These are phyloP conservation scores for Citrus inodora DNA, from an alignment of 345 rosid species.

Conservation along the genomic window DNA sequence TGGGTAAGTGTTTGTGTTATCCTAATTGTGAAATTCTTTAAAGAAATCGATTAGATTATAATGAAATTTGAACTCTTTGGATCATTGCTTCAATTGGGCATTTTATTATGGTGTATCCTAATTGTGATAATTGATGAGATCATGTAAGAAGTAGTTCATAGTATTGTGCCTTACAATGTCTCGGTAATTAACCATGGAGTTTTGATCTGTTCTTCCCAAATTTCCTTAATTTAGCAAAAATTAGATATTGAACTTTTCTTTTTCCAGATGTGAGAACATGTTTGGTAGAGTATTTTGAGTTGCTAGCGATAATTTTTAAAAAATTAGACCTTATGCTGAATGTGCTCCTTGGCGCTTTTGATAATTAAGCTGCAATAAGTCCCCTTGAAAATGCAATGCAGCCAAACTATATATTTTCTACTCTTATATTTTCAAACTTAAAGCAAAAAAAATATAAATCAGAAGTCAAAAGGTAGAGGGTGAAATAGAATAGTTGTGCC, in stretches of 20 bases:
- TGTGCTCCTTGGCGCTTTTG: background rate
- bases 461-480: background rate
- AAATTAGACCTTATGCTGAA: background rate
- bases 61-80: background rate
- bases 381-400: background rate
- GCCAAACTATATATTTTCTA: background rate
- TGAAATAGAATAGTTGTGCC: background rate
- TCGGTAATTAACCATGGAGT: background rate
- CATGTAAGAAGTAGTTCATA: background rate
- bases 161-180: no score
- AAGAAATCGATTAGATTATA: background rate
- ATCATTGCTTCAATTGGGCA: background rate
- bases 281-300: background rate
- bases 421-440: background rate
- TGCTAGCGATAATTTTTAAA: background rate
- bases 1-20: slow-evolving; percentile 4
- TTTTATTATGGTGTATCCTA: background rate
- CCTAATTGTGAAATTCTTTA: background rate
- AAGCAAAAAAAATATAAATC: background rate
- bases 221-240: background rate
- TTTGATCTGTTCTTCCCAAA: background rate
- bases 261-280: background rate
- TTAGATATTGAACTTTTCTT: background rate
- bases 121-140: background rate
- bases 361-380: background rate